phyloP scores from a whole-genome alignment of 2,329 filamentous ascomycete species.

The Colletotrichum lini region DNA sequence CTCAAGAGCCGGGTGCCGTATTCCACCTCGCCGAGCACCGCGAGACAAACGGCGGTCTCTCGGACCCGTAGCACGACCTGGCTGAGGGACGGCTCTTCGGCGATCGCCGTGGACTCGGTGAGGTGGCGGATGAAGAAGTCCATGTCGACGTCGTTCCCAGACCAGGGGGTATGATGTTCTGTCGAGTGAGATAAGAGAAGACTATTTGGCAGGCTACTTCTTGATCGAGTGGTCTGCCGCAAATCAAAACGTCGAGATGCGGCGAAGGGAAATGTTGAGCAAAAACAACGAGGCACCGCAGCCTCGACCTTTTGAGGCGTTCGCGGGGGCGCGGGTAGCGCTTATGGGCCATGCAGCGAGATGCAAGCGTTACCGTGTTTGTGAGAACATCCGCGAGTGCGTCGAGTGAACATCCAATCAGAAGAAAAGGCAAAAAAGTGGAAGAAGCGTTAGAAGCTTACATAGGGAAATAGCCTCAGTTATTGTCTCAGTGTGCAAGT shows the following conservation, averaged over 20 bases:
- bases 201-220: not conserved
- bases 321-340: not conserved
- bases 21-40: not conserved
- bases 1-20: constrained; percentile 15
- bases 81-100: constrained; percentile 6
- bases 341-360: constrained; percentile 2
- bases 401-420: not conserved
- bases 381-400: not conserved
- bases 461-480: too few species aligned
- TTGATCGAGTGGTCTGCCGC: not conserved
- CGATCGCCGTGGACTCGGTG: constrained; percentile 7
- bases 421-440: not conserved
- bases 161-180: not conserved
- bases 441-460: not conserved
- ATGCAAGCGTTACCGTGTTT: not conserved
- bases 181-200: not conserved
- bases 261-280: not conserved
- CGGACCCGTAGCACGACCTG: constrained; percentile 6
- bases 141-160: not conserved
- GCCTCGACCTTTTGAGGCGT: too few species aligned
- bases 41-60: constrained; percentile 1
- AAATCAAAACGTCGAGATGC: not conserved
- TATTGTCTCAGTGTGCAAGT: not conserved
- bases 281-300: not conserved
- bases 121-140: constrained; percentile 26